Conservation (phyloP, 2,329 filamentous ascomycete species). For the Camptophora hylomeconis region DNA sequence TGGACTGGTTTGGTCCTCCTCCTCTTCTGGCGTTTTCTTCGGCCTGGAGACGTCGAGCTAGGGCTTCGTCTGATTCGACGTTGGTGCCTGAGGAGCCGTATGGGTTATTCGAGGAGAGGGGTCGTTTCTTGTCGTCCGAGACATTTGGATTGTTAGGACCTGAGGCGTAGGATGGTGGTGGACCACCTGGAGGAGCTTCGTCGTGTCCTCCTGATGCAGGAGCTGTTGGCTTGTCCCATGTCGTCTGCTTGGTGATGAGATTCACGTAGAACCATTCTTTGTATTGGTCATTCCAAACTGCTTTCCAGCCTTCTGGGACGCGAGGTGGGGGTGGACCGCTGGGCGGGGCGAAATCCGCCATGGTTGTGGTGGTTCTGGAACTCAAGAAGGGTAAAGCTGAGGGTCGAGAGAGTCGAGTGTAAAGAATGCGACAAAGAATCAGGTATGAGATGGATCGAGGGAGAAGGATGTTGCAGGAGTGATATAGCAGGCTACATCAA, state of each 20-base stretch:
- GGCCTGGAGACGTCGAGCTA: constrained; percentile 67
- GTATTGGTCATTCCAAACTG: constrained; percentile 61
- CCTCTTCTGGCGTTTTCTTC: constrained; percentile 63
- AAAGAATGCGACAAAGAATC: too few species aligned
- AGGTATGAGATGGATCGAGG: too few species aligned
- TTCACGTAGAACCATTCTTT: constrained; percentile 93
- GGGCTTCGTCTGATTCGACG: constrained; percentile 50
- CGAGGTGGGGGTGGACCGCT: constrained; percentile 43
- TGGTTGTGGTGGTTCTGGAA: too few species aligned
- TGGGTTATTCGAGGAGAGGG: constrained; percentile 56
- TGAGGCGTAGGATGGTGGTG: constrained; percentile 55
- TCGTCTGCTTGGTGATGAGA: constrained; percentile 71
- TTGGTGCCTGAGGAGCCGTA: constrained; percentile 38
- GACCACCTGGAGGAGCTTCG: constrained; percentile 38
- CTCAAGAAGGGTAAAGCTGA: too few species aligned
- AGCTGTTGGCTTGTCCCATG: constrained; percentile 74
- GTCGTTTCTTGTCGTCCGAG: constrained; percentile 30
- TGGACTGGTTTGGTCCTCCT: too few species aligned
- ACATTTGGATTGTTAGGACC: constrained; percentile 31
- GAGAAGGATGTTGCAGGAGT: too few species aligned
- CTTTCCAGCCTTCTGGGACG: constrained; percentile 67
- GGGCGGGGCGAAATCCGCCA: constrained; percentile 26
- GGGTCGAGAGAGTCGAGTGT: too few species aligned
- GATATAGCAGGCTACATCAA: too few species aligned
- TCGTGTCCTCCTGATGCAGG: constrained; percentile 33